Conservation (phyloP, 2,329 filamentous ascomycete genomes). For the Aureobasidium sp. region DNA sequence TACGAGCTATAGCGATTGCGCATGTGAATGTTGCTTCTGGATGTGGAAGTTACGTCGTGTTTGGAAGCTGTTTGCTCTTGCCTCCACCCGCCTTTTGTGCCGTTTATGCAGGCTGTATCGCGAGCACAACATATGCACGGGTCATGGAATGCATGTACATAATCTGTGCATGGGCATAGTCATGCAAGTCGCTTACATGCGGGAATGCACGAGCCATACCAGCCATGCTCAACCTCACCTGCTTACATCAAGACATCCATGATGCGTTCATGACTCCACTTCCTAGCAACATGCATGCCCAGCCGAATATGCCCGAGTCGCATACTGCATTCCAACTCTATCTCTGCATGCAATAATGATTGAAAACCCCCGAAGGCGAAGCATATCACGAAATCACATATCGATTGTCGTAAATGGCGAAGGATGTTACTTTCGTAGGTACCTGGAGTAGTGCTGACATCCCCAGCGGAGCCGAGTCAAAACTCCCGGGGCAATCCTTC, state of each 20-base stretch:
- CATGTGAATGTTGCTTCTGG: constrained; percentile 4
- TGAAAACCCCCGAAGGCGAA: too few species aligned
- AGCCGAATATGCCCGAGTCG: too few species aligned
- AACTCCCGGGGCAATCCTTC: neutral
- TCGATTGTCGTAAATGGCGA: neutral
- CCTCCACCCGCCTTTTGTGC: neutral
- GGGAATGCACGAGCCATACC: neutral
- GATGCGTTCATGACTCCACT: neutral
- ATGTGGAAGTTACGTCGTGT: constrained; percentile 7
- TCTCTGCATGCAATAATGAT: too few species aligned
- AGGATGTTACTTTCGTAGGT: neutral
- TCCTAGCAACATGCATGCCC: too few species aligned
- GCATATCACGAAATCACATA: too few species aligned
- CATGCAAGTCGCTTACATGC: neutral
- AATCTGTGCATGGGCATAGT: too few species aligned
- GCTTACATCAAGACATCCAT: constrained; percentile 3
- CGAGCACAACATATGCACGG: too few species aligned
- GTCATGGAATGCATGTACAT: neutral
- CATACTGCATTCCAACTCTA: too few species aligned
- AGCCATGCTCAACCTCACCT: neutral
- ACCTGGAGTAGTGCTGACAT: neutral
- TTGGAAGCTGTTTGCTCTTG: constrained; percentile 1
- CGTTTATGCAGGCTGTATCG: too few species aligned
- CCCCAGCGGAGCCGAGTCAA: neutral
- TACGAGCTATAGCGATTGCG: neutral